Base-by-base conservation (phyloP, 2,329 filamentous ascomycete genomes). In the Truncatella angustata region DNA sequence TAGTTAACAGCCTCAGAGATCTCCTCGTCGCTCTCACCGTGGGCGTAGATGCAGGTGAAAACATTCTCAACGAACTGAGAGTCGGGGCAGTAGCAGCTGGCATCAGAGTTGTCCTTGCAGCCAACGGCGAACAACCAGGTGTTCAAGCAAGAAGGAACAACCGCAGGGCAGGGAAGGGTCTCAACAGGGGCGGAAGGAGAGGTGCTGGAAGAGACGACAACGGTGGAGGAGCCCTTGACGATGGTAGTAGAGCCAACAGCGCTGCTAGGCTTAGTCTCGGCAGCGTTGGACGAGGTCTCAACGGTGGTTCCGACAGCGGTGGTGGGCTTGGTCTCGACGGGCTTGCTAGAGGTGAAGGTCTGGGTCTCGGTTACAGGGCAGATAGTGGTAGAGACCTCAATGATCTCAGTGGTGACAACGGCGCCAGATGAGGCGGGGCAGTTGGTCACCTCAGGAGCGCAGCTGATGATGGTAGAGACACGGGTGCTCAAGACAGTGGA, bases 91-190 rank as follows among this genome's bases (percentile, higher is more conserved):
- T 90, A 96, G 84, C 93, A 97, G 59, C 74, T 72, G 54, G 79
- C 73, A 66, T 96, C 90, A 39, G 87, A 86, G 85, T 96, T 96
- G 75, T 90, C 85, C 63, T 80, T 79, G 83, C 93, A 97, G 66
- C 81, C 76, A 47, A 88, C 81, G 55, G 79, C 73, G 68, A 83
- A 81, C 64, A 96, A 73, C 90, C 91, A 97, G 64, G 91, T 95
- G 82, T 93, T 94, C 73, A 97, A 76, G 78, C 93, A 97, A 66
- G 84, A 84, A 57, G 93, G 92, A 46, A 97, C 86, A 44, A 92
- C 81, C 23, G 77, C 73, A 53, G 91, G 91, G 73, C 84, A 83
- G 53, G 77, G 73, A 37, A 79, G 72, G 32, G 77, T 75, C 65
- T 72, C 67, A 11, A 71, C 66, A 42, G 77, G 69, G 34, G 60